Conservation (phyloP, 768 basidiomycete genomes). For the Termitomyces sp. region DNA sequence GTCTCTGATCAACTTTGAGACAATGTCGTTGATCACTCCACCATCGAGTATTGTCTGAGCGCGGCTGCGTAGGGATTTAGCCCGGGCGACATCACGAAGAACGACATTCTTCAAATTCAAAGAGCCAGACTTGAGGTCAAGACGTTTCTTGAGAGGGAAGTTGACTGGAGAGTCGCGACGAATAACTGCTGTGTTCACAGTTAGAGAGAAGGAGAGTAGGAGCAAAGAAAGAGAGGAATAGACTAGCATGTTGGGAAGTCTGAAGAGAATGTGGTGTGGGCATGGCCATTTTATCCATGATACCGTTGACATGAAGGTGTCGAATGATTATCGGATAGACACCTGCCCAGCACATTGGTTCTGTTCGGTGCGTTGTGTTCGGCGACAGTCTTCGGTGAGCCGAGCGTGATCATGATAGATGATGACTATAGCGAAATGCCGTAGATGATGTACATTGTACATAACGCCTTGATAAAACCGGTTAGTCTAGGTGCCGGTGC, state of each 20-base stretch:
- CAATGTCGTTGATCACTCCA: conserved; percentile 1
- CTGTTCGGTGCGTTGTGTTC: neutral
- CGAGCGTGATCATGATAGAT: neutral
- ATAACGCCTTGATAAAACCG: neutral
- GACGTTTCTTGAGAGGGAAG: conserved; percentile 48
- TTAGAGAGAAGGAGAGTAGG: conserved; percentile 42
- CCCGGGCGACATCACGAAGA: conserved; percentile 48
- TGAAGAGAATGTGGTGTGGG: neutral
- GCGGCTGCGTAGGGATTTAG: conserved; percentile 36
- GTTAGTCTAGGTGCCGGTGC: neutral
- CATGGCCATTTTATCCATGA: conserved; percentile 1
- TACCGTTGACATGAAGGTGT: neutral
- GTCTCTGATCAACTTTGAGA: neutral
- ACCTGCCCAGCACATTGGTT: neutral
- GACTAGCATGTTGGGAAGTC: neutral
- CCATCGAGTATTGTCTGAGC: conserved; percentile 32
- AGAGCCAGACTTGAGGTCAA: conserved; percentile 41
- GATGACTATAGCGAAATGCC: neutral
- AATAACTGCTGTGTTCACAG: conserved; percentile 40
- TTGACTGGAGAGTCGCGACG: conserved; percentile 34
- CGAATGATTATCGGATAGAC: neutral
- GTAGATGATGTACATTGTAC: too few species aligned
- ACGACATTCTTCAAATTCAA: conserved; percentile 42
- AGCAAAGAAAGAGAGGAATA: conserved; percentile 35
- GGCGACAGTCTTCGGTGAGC: neutral